Conservation (phyloP, 2,329 filamentous ascomycete species). For the Seiridium cupressi region DNA sequence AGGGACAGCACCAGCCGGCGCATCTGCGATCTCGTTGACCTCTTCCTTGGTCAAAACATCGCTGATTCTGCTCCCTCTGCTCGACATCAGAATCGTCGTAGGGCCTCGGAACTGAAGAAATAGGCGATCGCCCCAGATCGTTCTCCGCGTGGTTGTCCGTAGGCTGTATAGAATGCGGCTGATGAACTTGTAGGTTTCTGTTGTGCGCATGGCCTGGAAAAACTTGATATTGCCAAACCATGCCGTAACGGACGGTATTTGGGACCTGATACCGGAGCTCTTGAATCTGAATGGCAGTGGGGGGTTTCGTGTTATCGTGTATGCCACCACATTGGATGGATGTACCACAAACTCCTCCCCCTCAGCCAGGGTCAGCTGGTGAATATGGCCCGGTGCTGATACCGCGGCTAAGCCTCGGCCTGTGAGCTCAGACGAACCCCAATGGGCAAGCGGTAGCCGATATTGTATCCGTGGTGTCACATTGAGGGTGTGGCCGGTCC, state of each 20-base stretch:
- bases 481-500: slow-evolving; percentile 85
- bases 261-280: slow-evolving; percentile 71
- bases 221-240: slow-evolving; percentile 71
- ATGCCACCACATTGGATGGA: slow-evolving; percentile 88
- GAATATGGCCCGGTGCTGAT: slow-evolving; percentile 83
- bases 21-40: slow-evolving; percentile 86
- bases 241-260: slow-evolving; percentile 69
- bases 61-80: slow-evolving; percentile 73
- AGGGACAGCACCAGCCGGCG: slow-evolving; percentile 68
- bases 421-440: slow-evolving; percentile 87
- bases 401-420: slow-evolving; percentile 85
- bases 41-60: slow-evolving; percentile 77
- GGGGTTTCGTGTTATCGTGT: slow-evolving; percentile 70
- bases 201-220: slow-evolving; percentile 68
- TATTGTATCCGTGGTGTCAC: slow-evolving; percentile 74
- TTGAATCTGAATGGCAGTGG: slow-evolving; percentile 87
- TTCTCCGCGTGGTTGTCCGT: slow-evolving; percentile 74
- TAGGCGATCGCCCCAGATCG: slow-evolving; percentile 90
- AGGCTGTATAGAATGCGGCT: slow-evolving; percentile 65
- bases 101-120: slow-evolving; percentile 91
- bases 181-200: slow-evolving; percentile 69
- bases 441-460: slow-evolving; percentile 76
- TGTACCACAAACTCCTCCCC: slow-evolving; percentile 91
- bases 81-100: slow-evolving; percentile 81
- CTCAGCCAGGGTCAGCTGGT: slow-evolving; percentile 75